Conservation (phyloP, 1,284 basidiomycete species). For the Rhodofomes roseus region DNA sequence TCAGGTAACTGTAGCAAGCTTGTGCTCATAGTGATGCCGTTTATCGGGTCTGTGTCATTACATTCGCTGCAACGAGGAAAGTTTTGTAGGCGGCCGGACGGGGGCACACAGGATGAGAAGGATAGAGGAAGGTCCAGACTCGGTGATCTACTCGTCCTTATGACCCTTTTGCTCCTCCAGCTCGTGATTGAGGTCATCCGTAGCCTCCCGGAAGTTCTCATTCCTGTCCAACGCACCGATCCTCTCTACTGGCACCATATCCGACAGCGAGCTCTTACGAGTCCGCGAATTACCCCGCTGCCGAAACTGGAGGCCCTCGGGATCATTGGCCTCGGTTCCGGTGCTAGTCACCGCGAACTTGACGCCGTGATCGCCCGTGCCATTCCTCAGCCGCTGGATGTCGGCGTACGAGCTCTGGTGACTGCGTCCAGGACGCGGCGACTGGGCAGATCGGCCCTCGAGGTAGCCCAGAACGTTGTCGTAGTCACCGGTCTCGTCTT, state of each 20-base stretch:
- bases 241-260: conserved; percentile 57
- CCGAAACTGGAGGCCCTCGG: conserved; percentile 42
- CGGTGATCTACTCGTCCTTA: not conserved
- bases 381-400: conserved; percentile 52
- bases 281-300: conserved; percentile 36
- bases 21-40: not conserved
- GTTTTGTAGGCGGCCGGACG: not conserved
- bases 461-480: conserved; percentile 71
- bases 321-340: conserved; percentile 18
- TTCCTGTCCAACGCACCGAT: conserved; percentile 54
- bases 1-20: not conserved
- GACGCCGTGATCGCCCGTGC: conserved; percentile 4
- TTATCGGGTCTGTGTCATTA: not conserved
- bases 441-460: conserved; percentile 28
- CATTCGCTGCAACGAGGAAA: not conserved
- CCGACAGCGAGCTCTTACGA: conserved; percentile 60
- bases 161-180: conserved; percentile 34
- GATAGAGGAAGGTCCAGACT: not conserved
- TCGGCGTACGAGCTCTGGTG: conserved; percentile 76
- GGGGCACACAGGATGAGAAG: not conserved
- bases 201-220: conserved; percentile 52
- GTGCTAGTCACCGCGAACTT: conserved; percentile 9
- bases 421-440: conserved; percentile 47
- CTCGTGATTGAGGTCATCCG: conserved; percentile 64
- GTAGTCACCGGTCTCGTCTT: conserved; percentile 78